These are phyloP conservation scores for Crucihimalaya himalaica DNA, from an alignment of 345 rosid species.

Conservation along the genomic window DNA sequence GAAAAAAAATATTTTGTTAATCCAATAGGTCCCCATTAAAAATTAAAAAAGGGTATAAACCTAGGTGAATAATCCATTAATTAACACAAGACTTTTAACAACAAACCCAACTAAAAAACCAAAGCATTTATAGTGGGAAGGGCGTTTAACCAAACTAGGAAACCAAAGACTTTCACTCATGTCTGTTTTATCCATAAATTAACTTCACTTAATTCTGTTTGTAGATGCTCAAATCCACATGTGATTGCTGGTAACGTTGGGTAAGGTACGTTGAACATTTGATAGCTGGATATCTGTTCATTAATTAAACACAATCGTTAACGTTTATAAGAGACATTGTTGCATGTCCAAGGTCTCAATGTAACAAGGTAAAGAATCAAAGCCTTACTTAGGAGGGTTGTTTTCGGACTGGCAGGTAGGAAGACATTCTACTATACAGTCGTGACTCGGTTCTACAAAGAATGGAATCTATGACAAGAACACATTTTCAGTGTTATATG, in stretches of 20 bases:
- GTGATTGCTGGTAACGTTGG: constrained; percentile 67
- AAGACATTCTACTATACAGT: constrained; percentile 83
- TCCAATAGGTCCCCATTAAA: neutral
- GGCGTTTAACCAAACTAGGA: neutral
- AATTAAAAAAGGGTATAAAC: neutral
- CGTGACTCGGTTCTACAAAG: constrained; percentile 71
- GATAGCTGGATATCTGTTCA: constrained; percentile 61
- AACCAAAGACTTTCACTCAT: neutral
- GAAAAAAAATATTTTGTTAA: neutral
- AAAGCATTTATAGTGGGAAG: neutral
- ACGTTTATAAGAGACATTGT: neutral
- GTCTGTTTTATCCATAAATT: neutral
- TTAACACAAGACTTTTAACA: neutral
- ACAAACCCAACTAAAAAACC: neutral
- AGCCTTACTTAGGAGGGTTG: constrained; percentile 73
- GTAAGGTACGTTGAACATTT: constrained; percentile 54
- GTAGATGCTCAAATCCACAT: constrained; percentile 47
- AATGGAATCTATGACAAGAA: constrained; percentile 58
- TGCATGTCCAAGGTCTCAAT: neutral
- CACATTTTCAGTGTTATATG: neutral
- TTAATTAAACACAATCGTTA: neutral
- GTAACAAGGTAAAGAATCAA: neutral
- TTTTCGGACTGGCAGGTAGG: constrained; percentile 75
- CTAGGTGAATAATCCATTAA: neutral
- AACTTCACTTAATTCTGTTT: constrained; percentile 23